Evolutionary conservation across 139 green algal genomes (phyloP), one percentile per base, ranked within the genome.

Genomic region (Coccomyxa sp.): DNA sequence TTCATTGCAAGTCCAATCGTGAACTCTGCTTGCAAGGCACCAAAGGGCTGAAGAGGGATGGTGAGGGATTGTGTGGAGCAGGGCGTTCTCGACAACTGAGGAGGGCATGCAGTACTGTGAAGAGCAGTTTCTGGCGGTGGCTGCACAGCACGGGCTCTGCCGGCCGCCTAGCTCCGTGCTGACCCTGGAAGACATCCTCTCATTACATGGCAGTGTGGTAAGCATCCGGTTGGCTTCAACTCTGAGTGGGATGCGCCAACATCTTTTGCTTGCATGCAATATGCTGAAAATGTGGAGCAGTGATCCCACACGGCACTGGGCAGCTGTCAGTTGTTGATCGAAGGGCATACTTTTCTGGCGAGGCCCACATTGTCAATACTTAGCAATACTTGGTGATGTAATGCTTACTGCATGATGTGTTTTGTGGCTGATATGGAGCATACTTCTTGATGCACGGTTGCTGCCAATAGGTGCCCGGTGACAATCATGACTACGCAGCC

Each of bases 71-170:
- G 38, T 51, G 38, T 51, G 38, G 38, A 51, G 63, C 76, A 82
- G 84, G 63, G 81, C 28, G 38, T 94, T 94, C 86, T 84, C 83
- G n/a, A 88, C 82, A 31, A 89, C 92, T 75, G 90, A 91, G 30
- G 87, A 86, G 3, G 89, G 79, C 9, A 82, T 89, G 45, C 81
- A 90, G 77, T 91, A 89, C 82, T 91, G 88, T 71, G 91, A 94
- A 83, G 89, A 88, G 83, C 77, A 68, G 28, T 89, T 92, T 74
- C 85, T 93, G 38, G 81, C 86, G 67, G 80, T 90, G 30, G 89
- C 89, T 0, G 51, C 86, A 28, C n/a, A 59, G 14, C 81, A 90
- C 57, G 82, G 84, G 28, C 87, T 93, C 45, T 89, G 82, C 74
- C 31, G 67, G 59, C 81, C 84, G 0, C 82, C 31, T 0, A 38